Conservation (phyloP, 192 early-diverging fungal genomes). For the Podila horticola region DNA sequence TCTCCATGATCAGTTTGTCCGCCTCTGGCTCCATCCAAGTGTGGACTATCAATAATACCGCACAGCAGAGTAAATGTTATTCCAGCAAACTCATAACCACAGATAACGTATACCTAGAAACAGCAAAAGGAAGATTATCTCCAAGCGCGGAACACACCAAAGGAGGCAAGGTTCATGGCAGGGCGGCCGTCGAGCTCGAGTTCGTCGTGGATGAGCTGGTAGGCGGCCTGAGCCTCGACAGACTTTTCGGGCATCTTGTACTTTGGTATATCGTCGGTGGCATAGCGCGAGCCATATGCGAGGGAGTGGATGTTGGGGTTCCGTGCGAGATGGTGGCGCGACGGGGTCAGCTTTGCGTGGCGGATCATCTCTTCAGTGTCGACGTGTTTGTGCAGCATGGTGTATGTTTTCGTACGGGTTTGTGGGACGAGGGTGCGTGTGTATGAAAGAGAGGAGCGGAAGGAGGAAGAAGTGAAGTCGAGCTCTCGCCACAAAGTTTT, state of each 20-base stretch:
- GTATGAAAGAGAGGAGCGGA: not conserved
- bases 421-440: not conserved
- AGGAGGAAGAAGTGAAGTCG: not conserved
- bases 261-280: slow-evolving; percentile 54
- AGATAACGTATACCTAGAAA: not conserved
- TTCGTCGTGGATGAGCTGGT: slow-evolving; percentile 53
- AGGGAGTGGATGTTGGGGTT: slow-evolving; percentile 19
- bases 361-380: slow-evolving; percentile 29
- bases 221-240: slow-evolving; percentile 54
- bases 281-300: slow-evolving; percentile 59
- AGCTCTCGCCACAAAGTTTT: too few relatives aligned
- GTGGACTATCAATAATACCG: not conserved
- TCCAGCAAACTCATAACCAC: not conserved
- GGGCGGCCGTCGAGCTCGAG: slow-evolving; percentile 81
- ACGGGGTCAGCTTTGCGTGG: slow-evolving; percentile 9
- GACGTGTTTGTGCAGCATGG: slow-evolving; percentile 51
- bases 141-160: slow-evolving; percentile 64
- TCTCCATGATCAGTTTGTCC: slow-evolving; percentile 78
- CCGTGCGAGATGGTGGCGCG: not conserved
- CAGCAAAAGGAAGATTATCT: slow-evolving; percentile 14
- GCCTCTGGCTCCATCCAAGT: slow-evolving; percentile 83
- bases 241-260: slow-evolving; percentile 42
- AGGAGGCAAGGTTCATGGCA: slow-evolving; percentile 75
- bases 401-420: not conserved
- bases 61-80: too few relatives aligned